Evolutionary conservation across 768 basidiomycete species (phyloP), one percentile per base, ranked within the genome.

Genomic region (Naganishia randhawae): DNA sequence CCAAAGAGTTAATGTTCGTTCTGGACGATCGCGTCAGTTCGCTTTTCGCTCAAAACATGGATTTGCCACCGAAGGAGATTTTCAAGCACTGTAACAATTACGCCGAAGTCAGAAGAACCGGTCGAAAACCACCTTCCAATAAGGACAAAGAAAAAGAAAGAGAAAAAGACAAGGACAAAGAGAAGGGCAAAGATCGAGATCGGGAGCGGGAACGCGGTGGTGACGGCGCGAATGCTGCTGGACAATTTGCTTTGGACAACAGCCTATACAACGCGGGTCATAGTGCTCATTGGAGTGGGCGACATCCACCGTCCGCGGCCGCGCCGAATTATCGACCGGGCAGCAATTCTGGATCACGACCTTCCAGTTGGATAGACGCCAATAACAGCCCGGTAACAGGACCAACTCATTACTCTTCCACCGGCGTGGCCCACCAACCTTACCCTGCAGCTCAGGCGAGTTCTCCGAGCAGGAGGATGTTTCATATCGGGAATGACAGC

Each of bases 1-100:
- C 96, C 35, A 51, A 63, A 19, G 95, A 99, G 75, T 89, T 98
- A 76, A 74, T 90, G 42, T 82, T 87, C 14, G 90, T 97, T 65
- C 84, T 99, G 19, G 85, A 88, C 63, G 93, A 97, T 73, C 90
- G 92, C 76, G 93, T 97, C 63, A 76, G 68, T 64, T 68, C 67
- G 35, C 90, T 94, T 78, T 96, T 99, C 77, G 83, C 85, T 54
- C 92, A 87, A 78, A 88, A 86, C 61, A 80, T 93, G 81, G 95
- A 98, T 45, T 84, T 97, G 31, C 92, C 93, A 0, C 87, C 88
- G 72, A 95, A 95, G 79, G 95, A 99, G 51, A 92, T 98, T 77
- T 82, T 97, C 82, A 96, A 91, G 85, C 94, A 91, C 81, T 91
- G 90, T 71, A 91, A 93, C 69, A 88, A 87, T n/a, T 95, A 92